Evolutionary conservation across 345 rosid genomes (phyloP).

Genomic region (Eucalyptus cloeziana): DNA sequence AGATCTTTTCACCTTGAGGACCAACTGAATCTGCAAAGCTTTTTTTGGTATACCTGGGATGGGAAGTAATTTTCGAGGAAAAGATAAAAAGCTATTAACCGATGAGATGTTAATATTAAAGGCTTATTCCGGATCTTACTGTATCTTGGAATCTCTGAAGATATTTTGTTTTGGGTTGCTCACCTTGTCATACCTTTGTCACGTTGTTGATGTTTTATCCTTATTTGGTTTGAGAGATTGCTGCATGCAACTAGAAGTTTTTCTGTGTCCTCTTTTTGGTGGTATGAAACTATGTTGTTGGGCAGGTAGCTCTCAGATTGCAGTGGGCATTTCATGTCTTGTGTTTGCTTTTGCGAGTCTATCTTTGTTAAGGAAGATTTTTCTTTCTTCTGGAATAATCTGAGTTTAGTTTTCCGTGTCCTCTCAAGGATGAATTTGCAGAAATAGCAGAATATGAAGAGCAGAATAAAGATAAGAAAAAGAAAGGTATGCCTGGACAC

Average conservation of each 20-base stretch:
- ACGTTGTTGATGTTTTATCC: neutral
- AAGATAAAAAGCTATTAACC: neutral
- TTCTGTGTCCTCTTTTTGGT: neutral
- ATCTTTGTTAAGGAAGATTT: neutral
- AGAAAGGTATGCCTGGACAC: neutral
- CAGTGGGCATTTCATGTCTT: neutral
- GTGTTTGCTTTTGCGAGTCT: neutral
- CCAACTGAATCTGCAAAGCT: neutral
- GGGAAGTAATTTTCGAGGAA: neutral
- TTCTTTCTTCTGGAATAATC: neutral
- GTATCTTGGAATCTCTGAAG: neutral
- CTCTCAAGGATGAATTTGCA: constrained; percentile 68
- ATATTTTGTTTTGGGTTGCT: neutral
- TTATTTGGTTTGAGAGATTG: neutral
- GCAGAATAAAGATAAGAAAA: constrained; percentile 33
- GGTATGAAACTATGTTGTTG: neutral
- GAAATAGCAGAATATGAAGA: constrained; percentile 46
- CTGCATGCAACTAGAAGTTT: neutral
- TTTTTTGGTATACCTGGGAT: neutral
- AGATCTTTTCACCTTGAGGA: neutral
- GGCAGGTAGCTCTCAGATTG: neutral
- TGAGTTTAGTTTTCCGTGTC: neutral
- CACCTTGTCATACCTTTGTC: neutral
- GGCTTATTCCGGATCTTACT: neutral
- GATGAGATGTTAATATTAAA: neutral